Conservation (phyloP, 257 asterid species). For the Nicotiana paniculata region DNA sequence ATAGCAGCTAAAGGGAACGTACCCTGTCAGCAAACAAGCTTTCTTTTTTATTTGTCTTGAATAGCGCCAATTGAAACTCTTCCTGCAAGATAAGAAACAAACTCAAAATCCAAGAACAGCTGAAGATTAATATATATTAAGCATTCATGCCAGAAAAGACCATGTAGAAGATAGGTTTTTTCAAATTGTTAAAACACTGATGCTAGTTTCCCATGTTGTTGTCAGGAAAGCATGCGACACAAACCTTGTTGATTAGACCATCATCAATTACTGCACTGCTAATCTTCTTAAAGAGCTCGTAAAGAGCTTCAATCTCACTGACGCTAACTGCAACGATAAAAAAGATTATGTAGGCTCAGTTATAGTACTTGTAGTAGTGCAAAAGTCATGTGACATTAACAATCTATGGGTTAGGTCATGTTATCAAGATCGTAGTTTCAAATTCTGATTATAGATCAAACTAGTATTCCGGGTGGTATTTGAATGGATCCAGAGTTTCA, state of each 20-base stretch:
- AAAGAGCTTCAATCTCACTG: conserved; percentile 96
- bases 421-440: neutral
- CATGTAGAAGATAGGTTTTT: neutral
- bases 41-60: conserved; percentile 95
- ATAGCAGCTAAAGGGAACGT: conserved; percentile 5
- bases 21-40: conserved; percentile 99
- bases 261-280: conserved; percentile 99
- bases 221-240: neutral
- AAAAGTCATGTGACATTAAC: neutral
- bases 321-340: conserved; percentile 71
- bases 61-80: conserved; percentile 93
- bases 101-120: neutral
- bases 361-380: neutral
- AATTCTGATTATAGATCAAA: neutral
- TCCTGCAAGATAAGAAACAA: conserved; percentile 50
- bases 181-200: neutral
- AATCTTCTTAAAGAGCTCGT: conserved; percentile 93
- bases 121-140: neutral
- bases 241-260: conserved; percentile 94
- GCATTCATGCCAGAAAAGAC: neutral
- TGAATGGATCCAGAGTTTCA: neutral
- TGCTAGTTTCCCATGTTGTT: neutral
- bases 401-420: neutral
- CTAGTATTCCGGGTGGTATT: neutral
- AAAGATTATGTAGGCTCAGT: neutral